These are phyloP conservation scores for Limonomyces culmigenus DNA, from an alignment of 1,284 basidiomycete species.

Conservation along the genomic window DNA sequence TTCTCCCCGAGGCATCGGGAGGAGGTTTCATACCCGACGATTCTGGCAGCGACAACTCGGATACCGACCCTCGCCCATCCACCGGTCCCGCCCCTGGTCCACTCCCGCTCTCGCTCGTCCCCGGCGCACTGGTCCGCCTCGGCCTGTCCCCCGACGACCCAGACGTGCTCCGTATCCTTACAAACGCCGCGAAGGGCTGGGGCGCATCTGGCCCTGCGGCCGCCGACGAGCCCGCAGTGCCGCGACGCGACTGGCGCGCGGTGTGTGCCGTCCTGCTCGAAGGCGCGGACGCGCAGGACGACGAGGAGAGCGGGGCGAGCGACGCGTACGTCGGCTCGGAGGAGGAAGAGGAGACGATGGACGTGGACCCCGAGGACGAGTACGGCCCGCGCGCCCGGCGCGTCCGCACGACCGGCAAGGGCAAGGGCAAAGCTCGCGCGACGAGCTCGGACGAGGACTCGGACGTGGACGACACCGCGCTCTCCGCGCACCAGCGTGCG, in stretches of 20 bases:
- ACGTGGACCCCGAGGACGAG: neutral
- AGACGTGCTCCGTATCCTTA: neutral
- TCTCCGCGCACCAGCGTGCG: neutral
- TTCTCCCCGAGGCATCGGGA: no score
- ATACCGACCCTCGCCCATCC: no score
- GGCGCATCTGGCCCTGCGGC: neutral
- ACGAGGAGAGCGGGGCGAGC: neutral
- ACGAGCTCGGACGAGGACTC: neutral
- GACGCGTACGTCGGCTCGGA: neutral
- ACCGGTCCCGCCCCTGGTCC: no score
- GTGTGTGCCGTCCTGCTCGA: conserved; percentile 5
- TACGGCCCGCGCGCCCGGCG: neutral
- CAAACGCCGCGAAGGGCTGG: neutral
- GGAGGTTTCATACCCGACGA: no score
- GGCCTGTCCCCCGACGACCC: neutral
- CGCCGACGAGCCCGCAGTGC: neutral
- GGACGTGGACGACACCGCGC: neutral
- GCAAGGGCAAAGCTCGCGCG: neutral
- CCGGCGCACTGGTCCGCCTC: neutral
- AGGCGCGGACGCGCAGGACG: neutral
- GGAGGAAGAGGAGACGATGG: neutral
- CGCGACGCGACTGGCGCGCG: conserved; percentile 4
- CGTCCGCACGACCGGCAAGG: neutral
- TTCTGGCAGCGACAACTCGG: no score
- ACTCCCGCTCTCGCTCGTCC: neutral